Evolutionary conservation across 257 asterid genomes (phyloP).

Genomic region (Fraxinus cuspidata): DNA sequence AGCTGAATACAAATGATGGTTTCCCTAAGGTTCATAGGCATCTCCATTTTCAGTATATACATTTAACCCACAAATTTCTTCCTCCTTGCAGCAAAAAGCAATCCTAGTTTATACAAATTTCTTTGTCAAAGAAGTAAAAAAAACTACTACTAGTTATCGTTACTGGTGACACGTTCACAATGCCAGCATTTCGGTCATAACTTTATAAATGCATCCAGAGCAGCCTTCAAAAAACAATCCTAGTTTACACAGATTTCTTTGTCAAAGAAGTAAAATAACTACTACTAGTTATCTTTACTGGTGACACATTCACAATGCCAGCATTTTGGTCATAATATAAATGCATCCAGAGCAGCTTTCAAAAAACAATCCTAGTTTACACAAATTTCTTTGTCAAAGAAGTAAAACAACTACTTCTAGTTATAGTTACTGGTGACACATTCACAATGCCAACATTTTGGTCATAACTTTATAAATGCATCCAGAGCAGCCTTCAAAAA

Average conservation of each 20-base stretch:
- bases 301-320: too few species aligned
- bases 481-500: not conserved
- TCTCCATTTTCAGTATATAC: not conserved
- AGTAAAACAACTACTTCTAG: too few species aligned
- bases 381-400: not conserved
- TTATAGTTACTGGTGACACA: not conserved
- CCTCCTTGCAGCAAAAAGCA: not conserved
- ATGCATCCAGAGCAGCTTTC: not conserved
- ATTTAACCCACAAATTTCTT: not conserved
- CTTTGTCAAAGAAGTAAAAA: slow-evolving; percentile 3
- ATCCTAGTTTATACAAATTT: slow-evolving; percentile 17
- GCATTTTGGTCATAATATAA: too few species aligned
- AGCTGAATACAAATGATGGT: not conserved
- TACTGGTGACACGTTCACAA: not conserved
- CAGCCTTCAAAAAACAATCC: not conserved
- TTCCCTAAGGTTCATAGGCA: not conserved
- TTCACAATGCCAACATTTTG: not conserved
- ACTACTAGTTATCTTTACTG: too few species aligned
- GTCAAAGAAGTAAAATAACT: too few species aligned
- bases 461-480: not conserved
- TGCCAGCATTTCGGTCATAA: not conserved
- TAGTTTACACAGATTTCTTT: too few species aligned
- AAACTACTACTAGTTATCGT: too few species aligned
- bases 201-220: not conserved
- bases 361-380: slow-evolving; percentile 8